Evolutionary conservation across 179 eudicot species (phyloP).

Genomic region (Vitellaria paradoxa): DNA sequence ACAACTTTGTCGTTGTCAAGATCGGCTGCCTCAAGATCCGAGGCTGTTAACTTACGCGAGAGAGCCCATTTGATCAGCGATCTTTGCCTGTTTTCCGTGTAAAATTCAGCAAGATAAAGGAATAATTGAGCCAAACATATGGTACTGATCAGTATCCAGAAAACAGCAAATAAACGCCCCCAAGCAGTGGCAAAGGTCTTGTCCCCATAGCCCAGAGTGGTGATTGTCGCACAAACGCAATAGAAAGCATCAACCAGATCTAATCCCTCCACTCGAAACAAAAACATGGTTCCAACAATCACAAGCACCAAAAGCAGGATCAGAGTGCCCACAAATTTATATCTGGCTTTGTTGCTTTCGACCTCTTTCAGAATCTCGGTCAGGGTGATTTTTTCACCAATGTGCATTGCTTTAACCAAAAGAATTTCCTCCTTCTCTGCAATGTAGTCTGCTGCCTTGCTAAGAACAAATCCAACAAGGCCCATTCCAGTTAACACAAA

Average conservation of each 20-base stretch:
- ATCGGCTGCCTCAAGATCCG: slow-evolving; percentile 77
- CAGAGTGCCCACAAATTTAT: slow-evolving; percentile 41
- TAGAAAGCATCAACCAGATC: slow-evolving; percentile 60
- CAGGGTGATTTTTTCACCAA: slow-evolving; percentile 27
- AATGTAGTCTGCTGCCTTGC: slow-evolving; percentile 64
- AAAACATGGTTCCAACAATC: slow-evolving; percentile 41
- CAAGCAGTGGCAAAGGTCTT: slow-evolving; percentile 55
- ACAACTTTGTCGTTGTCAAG: slow-evolving; percentile 64
- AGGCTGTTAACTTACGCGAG: slow-evolving; percentile 39
- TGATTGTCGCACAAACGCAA: slow-evolving; percentile 73
- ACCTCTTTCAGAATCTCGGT: slow-evolving; percentile 42
- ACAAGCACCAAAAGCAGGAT: slow-evolving; percentile 42
- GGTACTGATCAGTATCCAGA: slow-evolving; percentile 70
- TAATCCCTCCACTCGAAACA: slow-evolving; percentile 43
- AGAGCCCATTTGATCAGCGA: slow-evolving; percentile 50
- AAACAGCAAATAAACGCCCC: slow-evolving; percentile 69
- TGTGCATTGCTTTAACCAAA: slow-evolving; percentile 42
- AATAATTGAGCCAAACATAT: slow-evolving; percentile 66
- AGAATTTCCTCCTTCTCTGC: slow-evolving; percentile 58
- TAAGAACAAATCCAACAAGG: slow-evolving; percentile 56
- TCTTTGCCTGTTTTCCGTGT: slow-evolving; percentile 48
- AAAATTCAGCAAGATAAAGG: slow-evolving; percentile 59
- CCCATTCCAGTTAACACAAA: slow-evolving; percentile 74
- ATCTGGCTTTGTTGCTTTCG: slow-evolving; percentile 34
- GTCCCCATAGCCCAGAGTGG: slow-evolving; percentile 81